A percentile compares a stretch with the other conserved stretches of the same genome.
Conservation (phyloP, 352 stramenopile genomes). For the Aphanomyces cochlioides region DNA sequence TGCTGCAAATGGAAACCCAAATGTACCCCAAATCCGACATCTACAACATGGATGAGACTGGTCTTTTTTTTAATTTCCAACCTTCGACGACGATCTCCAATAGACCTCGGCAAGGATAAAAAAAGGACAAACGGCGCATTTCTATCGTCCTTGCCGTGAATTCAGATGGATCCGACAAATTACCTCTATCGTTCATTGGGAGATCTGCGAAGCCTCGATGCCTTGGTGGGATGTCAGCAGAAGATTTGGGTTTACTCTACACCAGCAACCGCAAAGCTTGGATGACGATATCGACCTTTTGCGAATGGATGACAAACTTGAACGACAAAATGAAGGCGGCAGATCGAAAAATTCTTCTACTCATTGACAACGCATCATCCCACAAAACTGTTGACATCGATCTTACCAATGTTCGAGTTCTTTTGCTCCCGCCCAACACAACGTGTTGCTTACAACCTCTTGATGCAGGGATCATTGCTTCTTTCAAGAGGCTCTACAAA, state of each 20-base stretch:
- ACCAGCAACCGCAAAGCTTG: constrained; percentile 33
- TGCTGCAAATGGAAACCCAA: not conserved
- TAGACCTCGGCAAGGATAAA: constrained; percentile 31
- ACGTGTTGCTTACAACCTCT: not conserved
- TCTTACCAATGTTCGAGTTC: constrained; percentile 1
- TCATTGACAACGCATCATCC: constrained; percentile 34
- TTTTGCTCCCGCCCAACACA: constrained; percentile 3
- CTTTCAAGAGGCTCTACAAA: constrained; percentile 16
- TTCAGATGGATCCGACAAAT: constrained; percentile 38
- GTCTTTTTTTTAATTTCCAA: constrained; percentile 6
- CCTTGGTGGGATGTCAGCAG: constrained; percentile 29
- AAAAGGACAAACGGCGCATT: constrained; percentile 36
- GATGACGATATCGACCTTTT: constrained; percentile 41
- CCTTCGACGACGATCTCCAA: constrained; percentile 16
- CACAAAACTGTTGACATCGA: not conserved
- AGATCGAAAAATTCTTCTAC: constrained; percentile 34
- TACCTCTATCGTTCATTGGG: constrained; percentile 39
- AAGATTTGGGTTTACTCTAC: constrained; percentile 37
- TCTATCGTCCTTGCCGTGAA: constrained; percentile 37
- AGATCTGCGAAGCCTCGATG: constrained; percentile 37
- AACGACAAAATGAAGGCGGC: constrained; percentile 33
- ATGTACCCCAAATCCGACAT: not conserved
- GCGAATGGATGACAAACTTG: constrained; percentile 36
- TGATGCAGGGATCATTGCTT: constrained; percentile 4
- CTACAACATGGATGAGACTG: constrained; percentile 10